Base-by-base conservation (phyloP, 768 basidiomycete genomes). In the Trametes coccinea region DNA sequence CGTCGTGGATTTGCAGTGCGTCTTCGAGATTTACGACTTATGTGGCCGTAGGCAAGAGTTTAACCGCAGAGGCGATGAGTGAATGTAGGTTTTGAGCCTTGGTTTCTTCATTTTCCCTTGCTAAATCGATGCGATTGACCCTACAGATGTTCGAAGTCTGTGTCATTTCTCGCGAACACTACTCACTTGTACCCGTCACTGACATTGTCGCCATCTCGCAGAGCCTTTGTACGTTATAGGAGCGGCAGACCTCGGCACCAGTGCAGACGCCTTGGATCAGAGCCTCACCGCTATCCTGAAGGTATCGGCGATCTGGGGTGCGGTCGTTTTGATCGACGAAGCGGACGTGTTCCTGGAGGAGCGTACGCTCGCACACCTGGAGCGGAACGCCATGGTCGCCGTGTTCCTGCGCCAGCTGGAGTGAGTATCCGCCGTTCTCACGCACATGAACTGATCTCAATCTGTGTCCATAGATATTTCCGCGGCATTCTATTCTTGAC, bases 331-430 rank as follows among this genome's bases (percentile, higher is more conserved):
- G 37, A 71, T 75, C 43, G 73, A 75, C 67, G 73, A 71, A 58
- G 85, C 86, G 4, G 87, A 90, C 71, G 86, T 90, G 4, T 90
- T 88, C 80, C 78, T 90, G 33, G 87, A 89, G 67, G 82, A 84
- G 69, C 82, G 87, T 5, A 84, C 84, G 3, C 74, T 87, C 41
- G 83, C 86, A 57, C 83, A 88, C 67, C 69, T 88, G 11, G 79
- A 85, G 66, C 79, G 87, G 10, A 90, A 89, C 65, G 87, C 87
- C 0, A 86, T 89, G 81, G 86, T 90, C 5, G 86, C 86, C 3
- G 86, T 88, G 11, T 88, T 72, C 60, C 66, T 71, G 22, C 48
- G 70, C 11, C 70, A 71, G 41, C 65, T 69, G 1, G 71, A 70
- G 70, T 70, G 40, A 45, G 61, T 41, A n/a, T 16, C 3, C 27